Base-by-base conservation (phyloP, 1,284 basidiomycete genomes). In the Sporisorium sorghi region DNA sequence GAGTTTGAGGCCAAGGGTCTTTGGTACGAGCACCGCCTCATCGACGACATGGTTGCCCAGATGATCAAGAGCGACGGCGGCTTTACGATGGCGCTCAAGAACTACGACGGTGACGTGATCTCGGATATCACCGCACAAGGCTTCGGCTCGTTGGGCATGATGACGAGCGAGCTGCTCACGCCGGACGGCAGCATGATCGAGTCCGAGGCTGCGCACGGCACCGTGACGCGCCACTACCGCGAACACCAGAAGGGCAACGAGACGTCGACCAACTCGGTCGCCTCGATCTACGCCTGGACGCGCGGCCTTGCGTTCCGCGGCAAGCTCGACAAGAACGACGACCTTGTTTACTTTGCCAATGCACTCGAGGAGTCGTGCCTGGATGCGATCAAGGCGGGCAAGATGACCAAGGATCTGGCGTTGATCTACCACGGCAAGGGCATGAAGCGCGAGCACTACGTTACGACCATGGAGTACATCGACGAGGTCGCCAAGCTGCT, bases 281-380 rank as follows among this genome's bases (percentile, higher is more conserved):
- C 96, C 43, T 95, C 93, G 62, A 98, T 99, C 88, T 99, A 96
- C 83, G 96, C 96, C 14, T 99, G 96, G 96, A 99, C 96, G 17
- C 90, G 97, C 53, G 96, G 96, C 1, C 87, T 94, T 39, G 60
- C 74, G 40, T 94, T 96, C 88, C 91, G 96, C 71, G 96, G 94
- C 76, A 94, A 94, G 87, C 88, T 97, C 33, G 96, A 99, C 85
- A 86, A 87, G 48, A 98, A 97, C 85, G 89, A 90, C 35, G 87
- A 88, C 47, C 89, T 99, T 46, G 87, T 87, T 62, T 86, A 86
- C 50, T 99, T 97, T 86, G 94, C 92, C 80, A 83, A 88, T 51
- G 90, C 90, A 64, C 89, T 99, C 50, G 97, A 99, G 87, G 88
- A 87, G 89, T 92, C 51, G 3, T 98, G 97, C 85, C 88, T 97